These are phyloP conservation scores for Aspergillus fumigatiaffinis DNA, from an alignment of 2,329 filamentous ascomycete genomes.

Conservation along the genomic window DNA sequence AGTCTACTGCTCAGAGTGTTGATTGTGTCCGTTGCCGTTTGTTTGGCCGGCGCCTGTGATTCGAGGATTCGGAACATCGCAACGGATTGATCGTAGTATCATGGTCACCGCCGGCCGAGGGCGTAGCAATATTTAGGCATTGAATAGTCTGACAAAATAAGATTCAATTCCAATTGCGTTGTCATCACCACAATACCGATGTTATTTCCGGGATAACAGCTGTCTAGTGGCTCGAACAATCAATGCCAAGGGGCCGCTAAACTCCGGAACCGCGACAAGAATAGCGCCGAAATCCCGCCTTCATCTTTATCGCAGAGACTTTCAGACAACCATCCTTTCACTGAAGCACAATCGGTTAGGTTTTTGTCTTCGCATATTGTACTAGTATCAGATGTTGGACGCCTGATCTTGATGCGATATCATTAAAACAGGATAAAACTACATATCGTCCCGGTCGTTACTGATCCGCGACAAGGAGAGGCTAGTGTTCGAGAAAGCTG, in stretches of 20 bases:
- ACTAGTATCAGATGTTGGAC: background rate
- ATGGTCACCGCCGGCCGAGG: constrained; percentile 37
- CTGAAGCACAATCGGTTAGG: background rate
- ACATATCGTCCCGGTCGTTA: background rate
- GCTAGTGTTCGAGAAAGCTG: constrained; percentile 8
- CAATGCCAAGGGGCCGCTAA: constrained; percentile 19
- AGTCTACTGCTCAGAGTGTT: constrained; percentile 82
- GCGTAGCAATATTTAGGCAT: constrained; percentile 27
- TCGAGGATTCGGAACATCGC: constrained; percentile 57
- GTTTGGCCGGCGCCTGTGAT: constrained; percentile 80
- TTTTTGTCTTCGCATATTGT: background rate
- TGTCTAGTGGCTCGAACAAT: background rate
- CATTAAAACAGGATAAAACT: background rate
- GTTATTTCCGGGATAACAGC: background rate
- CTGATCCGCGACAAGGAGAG: background rate
- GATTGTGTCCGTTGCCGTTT: constrained; percentile 94
- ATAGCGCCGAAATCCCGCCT: constrained; percentile 19
- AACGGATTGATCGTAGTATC: constrained; percentile 31
- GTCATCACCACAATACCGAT: constrained; percentile 10
- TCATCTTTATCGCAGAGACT: constrained; percentile 16
- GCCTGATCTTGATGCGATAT: background rate
- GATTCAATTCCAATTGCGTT: constrained; percentile 16
- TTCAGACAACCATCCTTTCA: constrained; percentile 7
- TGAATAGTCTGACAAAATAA: constrained; percentile 16
- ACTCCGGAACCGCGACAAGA: constrained; percentile 21